A percentile compares a stretch with the other conserved stretches of the same genome.
Evolutionary conservation across 2,329 filamentous ascomycete genomes (phyloP).

Genomic region (Talaromyces sp.): DNA sequence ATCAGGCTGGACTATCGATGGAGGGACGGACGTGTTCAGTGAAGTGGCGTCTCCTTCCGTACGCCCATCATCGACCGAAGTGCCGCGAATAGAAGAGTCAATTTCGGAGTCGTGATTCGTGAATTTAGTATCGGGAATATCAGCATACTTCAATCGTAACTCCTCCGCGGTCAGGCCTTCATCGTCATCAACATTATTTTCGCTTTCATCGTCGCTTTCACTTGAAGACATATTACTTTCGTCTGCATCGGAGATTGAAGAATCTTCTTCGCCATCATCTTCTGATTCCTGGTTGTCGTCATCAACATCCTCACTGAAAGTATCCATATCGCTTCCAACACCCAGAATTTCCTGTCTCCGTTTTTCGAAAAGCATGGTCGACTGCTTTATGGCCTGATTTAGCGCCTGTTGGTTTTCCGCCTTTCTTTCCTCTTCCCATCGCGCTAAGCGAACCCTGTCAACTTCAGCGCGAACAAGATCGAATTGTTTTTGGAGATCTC

Average conservation of each 20-base stretch:
- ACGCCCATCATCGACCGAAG: conserved; percentile 17
- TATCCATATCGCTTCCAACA: conserved; percentile 65
- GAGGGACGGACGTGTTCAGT: conserved; percentile 27
- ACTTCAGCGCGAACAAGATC: conserved; percentile 57
- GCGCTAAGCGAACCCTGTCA: conserved; percentile 53
- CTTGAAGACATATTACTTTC: conserved; percentile 51
- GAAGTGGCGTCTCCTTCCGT: conserved; percentile 24
- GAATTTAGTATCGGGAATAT: conserved; percentile 31
- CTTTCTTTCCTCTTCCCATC: conserved; percentile 57
- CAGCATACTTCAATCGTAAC: conserved; percentile 47
- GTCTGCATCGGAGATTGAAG: conserved; percentile 48
- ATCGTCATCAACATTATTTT: conserved; percentile 41
- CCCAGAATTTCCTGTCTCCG: conserved; percentile 44
- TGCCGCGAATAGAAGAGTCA: conserved; percentile 22
- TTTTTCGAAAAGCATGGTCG: conserved; percentile 49
- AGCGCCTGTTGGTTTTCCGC: conserved; percentile 52
- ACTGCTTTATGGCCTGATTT: conserved; percentile 52
- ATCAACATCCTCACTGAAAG: conserved; percentile 55
- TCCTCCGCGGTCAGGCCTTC: conserved; percentile 47
- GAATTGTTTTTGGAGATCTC: conserved; percentile 61
- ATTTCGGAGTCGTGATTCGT: conserved; percentile 25
- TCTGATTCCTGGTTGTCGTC: conserved; percentile 4
- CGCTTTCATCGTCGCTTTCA: conserved; percentile 42
- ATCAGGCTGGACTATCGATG: conserved; percentile 22
- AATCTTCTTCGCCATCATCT: conserved; percentile 21